Evolutionary conservation across 345 rosid species (phyloP).

Genomic region (Alliaria petiolata): DNA sequence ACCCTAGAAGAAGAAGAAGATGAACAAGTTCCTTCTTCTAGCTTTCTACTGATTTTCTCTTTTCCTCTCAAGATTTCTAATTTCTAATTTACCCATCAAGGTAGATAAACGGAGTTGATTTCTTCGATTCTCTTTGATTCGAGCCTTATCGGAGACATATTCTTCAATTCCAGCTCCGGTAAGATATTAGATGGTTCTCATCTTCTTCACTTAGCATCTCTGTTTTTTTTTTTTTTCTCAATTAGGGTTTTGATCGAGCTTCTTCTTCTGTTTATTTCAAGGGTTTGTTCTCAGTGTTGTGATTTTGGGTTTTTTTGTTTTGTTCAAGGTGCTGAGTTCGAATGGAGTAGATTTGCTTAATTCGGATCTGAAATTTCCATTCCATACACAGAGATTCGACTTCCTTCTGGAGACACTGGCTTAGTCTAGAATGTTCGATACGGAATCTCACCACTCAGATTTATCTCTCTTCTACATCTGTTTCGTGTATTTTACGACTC

Average conservation of each 20-base stretch:
- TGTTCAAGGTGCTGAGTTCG: slow-evolving; percentile 9
- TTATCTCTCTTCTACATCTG: slow-evolving; percentile 4
- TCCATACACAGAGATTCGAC: slow-evolving; percentile 1
- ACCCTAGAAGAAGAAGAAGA: slow-evolving; percentile 37
- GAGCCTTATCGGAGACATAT: slow-evolving; percentile 6
- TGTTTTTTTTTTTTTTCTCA: neutral
- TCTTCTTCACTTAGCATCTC: neutral
- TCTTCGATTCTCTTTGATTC: neutral
- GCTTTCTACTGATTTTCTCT: slow-evolving; percentile 15
- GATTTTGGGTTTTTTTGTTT: slow-evolving; percentile 10
- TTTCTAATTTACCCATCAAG: neutral
- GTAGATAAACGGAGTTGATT: slow-evolving; percentile 12
- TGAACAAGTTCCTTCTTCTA: neutral
- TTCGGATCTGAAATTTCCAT: slow-evolving; percentile 27
- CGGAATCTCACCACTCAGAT: slow-evolving; percentile 25
- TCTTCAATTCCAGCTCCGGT: slow-evolving; percentile 33
- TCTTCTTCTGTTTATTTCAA: slow-evolving; percentile 5
- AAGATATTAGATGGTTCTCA: slow-evolving; percentile 2
- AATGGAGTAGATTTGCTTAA: slow-evolving; percentile 19
- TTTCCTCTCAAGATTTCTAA: neutral
- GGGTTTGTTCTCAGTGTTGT: slow-evolving; percentile 2
- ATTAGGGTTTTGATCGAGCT: slow-evolving; percentile 43
- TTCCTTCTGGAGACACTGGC: neutral
- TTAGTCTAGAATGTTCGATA: slow-evolving; percentile 27
- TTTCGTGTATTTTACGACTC: slow-evolving; percentile 11